phyloP scores from a whole-genome alignment of 148 eudicot genomes.

The Diospyros kaki region DNA sequence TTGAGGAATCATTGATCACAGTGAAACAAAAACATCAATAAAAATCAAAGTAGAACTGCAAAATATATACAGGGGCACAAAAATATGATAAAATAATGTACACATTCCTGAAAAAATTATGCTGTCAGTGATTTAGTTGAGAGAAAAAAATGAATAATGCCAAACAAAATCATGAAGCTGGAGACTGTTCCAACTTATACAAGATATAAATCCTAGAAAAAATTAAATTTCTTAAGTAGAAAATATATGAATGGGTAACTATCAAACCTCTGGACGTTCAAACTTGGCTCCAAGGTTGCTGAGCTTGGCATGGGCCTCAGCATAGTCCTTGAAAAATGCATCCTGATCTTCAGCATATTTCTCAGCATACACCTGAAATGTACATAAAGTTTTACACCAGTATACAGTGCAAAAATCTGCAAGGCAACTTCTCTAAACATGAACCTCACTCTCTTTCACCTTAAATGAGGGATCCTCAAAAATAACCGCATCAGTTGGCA shows the following conservation, averaged over 20 bases:
- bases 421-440: not conserved
- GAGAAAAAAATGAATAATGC: not conserved
- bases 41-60: too few relatives aligned
- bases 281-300: slow-evolving; percentile 96
- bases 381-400: slow-evolving; percentile 1
- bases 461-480: slow-evolving; percentile 95
- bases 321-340: slow-evolving; percentile 87
- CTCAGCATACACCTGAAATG: slow-evolving; percentile 80
- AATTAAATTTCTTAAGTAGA: not conserved
- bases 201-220: not conserved
- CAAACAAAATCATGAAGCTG: not conserved
- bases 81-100: not conserved
- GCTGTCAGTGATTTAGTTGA: not conserved
- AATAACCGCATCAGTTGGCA: slow-evolving; percentile 95
- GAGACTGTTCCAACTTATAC: not conserved
- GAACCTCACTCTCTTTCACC: slow-evolving; percentile 39
- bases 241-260: not conserved
- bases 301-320: slow-evolving; percentile 96
- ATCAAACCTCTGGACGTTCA: slow-evolving; percentile 84
- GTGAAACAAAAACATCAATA: not conserved
- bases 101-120: not conserved
- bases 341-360: slow-evolving; percentile 83
- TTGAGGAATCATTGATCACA: too few relatives aligned
- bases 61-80: not conserved
- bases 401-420: not conserved